Evolutionary conservation across 306 rosid genomes (phyloP).

Genomic region (Lagenaria siceraria): DNA sequence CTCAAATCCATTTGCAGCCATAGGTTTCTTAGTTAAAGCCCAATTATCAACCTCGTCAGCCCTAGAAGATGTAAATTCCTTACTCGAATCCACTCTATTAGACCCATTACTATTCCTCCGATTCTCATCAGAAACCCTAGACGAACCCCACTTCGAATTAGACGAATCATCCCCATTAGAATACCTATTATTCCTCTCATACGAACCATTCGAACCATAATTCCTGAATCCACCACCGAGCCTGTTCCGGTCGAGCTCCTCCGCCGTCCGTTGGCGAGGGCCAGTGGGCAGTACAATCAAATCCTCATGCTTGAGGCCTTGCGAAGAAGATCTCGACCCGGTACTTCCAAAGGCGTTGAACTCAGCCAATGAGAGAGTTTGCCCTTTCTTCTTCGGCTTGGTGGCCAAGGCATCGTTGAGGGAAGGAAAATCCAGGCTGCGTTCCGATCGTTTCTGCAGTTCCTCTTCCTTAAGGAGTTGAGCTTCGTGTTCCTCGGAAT

Average conservation of each 20-base stretch:
- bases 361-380: conserved; percentile 46
- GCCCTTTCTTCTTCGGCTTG: conserved; percentile 73
- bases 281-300: conserved; percentile 56
- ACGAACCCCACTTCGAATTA: conserved; percentile 59
- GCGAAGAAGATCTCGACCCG: conserved; percentile 17
- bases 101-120: conserved; percentile 27
- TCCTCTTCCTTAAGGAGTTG: conserved; percentile 24
- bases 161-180: conserved; percentile 37
- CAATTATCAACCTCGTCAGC: conserved; percentile 84
- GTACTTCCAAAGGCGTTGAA: conserved; percentile 29
- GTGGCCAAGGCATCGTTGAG: conserved; percentile 61
- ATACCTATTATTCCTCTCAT: conserved; percentile 17
- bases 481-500: conserved; percentile 59
- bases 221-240: conserved; percentile 53
- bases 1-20: conserved; percentile 41
- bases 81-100: conserved; percentile 22
- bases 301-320: conserved; percentile 23
- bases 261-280: conserved; percentile 78
- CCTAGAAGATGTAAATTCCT: conserved; percentile 49
- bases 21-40: conserved; percentile 59
- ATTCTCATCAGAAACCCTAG: conserved; percentile 54
- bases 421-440: conserved; percentile 61
- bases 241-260: conserved; percentile 52
- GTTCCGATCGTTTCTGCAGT: neutral
- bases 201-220: conserved; percentile 22